A percentile compares a stretch with the other conserved stretches of the same genome.
Conservation (phyloP, 2,329 filamentous ascomycete genomes). For the Macrophomina tecta region DNA sequence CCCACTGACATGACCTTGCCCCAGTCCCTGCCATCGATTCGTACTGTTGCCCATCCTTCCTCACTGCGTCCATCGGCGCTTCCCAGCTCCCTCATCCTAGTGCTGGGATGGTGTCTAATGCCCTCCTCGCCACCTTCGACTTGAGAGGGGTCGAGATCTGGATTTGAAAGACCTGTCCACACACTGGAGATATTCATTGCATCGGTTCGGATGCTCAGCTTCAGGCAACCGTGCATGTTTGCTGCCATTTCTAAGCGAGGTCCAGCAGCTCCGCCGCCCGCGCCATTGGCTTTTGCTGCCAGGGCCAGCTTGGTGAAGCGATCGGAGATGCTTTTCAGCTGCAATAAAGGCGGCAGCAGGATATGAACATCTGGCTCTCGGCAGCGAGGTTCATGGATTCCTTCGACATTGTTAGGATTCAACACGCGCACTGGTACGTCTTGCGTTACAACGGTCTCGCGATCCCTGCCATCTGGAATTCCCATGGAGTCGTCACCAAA, state of each 20-base stretch:
- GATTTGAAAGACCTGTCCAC: conserved; percentile 87
- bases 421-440: conserved; percentile 95
- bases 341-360: conserved; percentile 81
- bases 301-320: conserved; percentile 83
- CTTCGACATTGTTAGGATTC: conserved; percentile 81
- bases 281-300: conserved; percentile 45
- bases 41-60: conserved; percentile 84
- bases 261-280: conserved; percentile 35
- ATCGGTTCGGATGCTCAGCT: conserved; percentile 81
- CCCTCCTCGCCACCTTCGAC: conserved; percentile 68
- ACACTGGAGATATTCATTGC: conserved; percentile 82
- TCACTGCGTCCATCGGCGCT: conserved; percentile 69
- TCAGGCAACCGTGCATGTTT: conserved; percentile 91
- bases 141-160: conserved; percentile 80
- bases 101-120: conserved; percentile 81
- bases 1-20: conserved; percentile 92
- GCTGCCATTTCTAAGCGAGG: conserved; percentile 84
- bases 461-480: conserved; percentile 63
- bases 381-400: conserved; percentile 89
- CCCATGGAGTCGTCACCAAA: conserved; percentile 48
- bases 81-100: conserved; percentile 69
- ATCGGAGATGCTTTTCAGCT: conserved; percentile 93
- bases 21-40: conserved; percentile 95
- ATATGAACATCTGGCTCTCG: conserved; percentile 95
- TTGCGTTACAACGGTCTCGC: conserved; percentile 92